Percentiles rank a stretch among this genome's conserved stretches.
Evolutionary conservation across 169 alveolate species (phyloP).

Genomic region (Cryptosporidium felis): DNA sequence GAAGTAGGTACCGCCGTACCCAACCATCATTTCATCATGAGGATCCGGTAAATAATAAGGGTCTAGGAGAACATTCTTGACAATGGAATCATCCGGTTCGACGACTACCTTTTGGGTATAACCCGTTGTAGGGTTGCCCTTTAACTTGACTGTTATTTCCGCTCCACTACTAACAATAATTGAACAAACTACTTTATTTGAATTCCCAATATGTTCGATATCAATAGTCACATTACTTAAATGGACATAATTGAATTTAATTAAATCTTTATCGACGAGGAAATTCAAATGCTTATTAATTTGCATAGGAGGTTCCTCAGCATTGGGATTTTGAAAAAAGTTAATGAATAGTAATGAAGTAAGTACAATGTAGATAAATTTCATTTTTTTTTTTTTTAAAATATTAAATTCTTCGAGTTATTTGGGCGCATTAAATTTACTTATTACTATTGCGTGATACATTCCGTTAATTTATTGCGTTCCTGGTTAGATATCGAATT

Average conservation of each 20-base stretch:
- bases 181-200: too few relatives aligned
- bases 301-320: too few relatives aligned
- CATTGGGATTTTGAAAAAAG: too few relatives aligned
- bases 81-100: background rate
- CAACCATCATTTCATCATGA: background rate
- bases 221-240: background rate
- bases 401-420: too few relatives aligned
- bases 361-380: too few relatives aligned
- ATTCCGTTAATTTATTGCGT: background rate
- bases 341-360: too few relatives aligned
- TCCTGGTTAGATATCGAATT: background rate
- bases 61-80: background rate
- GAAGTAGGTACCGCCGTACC: constrained; percentile 5
- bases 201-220: background rate
- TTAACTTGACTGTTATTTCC: background rate
- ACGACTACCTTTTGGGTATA: background rate
- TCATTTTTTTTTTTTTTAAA: too few relatives aligned
- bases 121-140: constrained; percentile 65
- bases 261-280: too few relatives aligned
- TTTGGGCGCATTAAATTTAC: too few relatives aligned
- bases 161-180: background rate
- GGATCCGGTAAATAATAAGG: constrained; percentile 4
- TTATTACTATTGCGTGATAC: constrained; percentile 7
- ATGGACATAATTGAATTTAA: too few relatives aligned
- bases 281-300: too few relatives aligned